Base-by-base conservation (phyloP, 1,284 basidiomycete species). In the Coniophora puteana region DNA sequence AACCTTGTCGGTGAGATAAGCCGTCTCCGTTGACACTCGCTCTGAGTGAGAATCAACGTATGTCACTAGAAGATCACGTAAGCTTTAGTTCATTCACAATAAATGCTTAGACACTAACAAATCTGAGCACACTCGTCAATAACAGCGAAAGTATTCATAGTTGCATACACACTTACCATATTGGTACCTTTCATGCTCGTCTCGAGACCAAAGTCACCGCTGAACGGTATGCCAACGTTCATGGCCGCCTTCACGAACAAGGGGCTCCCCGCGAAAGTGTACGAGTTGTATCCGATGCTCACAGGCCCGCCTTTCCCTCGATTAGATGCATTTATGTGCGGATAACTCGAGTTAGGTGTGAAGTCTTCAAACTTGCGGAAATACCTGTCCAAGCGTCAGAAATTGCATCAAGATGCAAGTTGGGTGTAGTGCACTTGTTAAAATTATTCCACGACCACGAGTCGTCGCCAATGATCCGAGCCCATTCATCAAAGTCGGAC, bases 311-410 rank as follows among this genome's bases (percentile, higher is more conserved):
- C 11, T 70, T 71, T 2, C 13, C 78, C 74, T 17, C 68, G 68
- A 8, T 62, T 53, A 7, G 61, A 49, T 2, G 52, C 43, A 41
- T 78, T 69, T 2, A 76, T 69, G 1, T 50, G 51, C 3, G 71
- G 68, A 41, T 67, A 70, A 7, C 59, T 48, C 5, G 66, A 53
- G 50, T 72, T 66, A 3, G 70, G 68, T 22, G 61, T 62, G 48
- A 65, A 79, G 21, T 59, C 66, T 54, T 80, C 76, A 39, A 78
- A 76, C 51, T 76, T 80, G 17, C 48, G 58, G 53, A 80, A 74
- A 49, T 78, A 80, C 16, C 76, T 80, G 26, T 6, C 20, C 36
- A 17, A 16, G 13, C 14, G 8, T 43, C 24, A 30, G 22, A 8
- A 33, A 13, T n/a, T 20, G 12, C 14, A 34, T 14, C 8, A 29